Conservation (phyloP, 768 basidiomycete species). For the Wakefieldia striispora region DNA sequence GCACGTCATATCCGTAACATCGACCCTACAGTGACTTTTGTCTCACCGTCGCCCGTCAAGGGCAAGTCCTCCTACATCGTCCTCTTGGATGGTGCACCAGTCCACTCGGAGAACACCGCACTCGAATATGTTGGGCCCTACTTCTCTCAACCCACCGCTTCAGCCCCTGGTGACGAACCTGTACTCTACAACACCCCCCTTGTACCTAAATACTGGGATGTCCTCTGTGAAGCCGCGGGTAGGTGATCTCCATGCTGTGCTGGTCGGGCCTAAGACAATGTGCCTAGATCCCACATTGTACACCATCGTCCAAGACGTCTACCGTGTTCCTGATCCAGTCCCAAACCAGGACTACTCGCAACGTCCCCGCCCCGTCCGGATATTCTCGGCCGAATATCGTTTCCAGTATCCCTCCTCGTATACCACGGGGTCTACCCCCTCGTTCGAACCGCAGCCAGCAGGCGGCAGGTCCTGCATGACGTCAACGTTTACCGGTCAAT, state of each 20-base stretch:
- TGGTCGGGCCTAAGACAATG: neutral
- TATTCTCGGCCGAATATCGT: conserved; percentile 60
- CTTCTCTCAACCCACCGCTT: conserved; percentile 30
- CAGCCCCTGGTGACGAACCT: conserved; percentile 24
- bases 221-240: conserved; percentile 56
- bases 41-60: conserved; percentile 44
- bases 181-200: conserved; percentile 59
- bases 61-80: conserved; percentile 60
- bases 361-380: conserved; percentile 30
- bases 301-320: conserved; percentile 65
- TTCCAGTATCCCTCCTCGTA: conserved; percentile 42
- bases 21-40: conserved; percentile 66
- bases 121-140: conserved; percentile 34
- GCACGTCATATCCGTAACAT: conserved; percentile 57
- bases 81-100: conserved; percentile 43
- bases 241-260: conserved; percentile 14
- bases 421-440: conserved; percentile 3
- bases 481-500: conserved; percentile 10
- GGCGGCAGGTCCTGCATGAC: conserved; percentile 12
- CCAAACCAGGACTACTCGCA: conserved; percentile 17
- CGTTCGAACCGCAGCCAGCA: conserved; percentile 10
- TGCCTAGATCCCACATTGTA: conserved; percentile 63
- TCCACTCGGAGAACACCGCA: conserved; percentile 50
- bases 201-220: conserved; percentile 65
- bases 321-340: conserved; percentile 27